Evolutionary conservation across 2,329 filamentous ascomycete species (phyloP), one percentile per base, ranked within the genome.

Genomic region (Scytalidium sp.): DNA sequence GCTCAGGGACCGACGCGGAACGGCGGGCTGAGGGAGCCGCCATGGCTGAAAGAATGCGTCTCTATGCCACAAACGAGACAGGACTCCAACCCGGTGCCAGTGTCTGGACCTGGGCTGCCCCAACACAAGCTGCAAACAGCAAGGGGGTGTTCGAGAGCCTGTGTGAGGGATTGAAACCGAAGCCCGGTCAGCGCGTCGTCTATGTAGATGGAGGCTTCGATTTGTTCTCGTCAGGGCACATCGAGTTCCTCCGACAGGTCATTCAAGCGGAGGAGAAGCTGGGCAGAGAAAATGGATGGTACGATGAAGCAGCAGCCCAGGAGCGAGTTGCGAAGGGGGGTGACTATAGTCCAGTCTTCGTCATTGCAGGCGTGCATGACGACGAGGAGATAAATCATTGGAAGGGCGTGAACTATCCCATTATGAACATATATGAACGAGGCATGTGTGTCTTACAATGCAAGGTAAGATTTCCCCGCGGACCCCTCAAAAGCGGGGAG

Each of bases 371-470:
- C 44, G 85, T 99, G 20, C 94, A 99, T 70, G 89, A 96, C 62
- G 94, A 99, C 67, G 84, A 87, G 56, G 91, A 96, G 52, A 96
- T 99, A 69, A 99, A 99, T 70, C 77, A 87, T 62, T 95, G 91
- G 88, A 97, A 97, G 72, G 93, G 94, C 29, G 80, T 97, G 61
- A 99, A 99, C 73, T 99, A 97, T 66, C 94, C 94, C 21, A 97
- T 99, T 72, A 99, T 99, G 94, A 99, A 97, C 74, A 92, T 96
- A 50, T 96, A 93, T 63, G 94, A 99, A 75, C 87, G 94, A 40
- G 92, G 92, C 2, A 83, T 99, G 19, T 99, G 94, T 67, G 93
- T 97, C 23, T 75, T 97, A 55, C 94, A 99, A 65, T 99, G 94
- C 76, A 87, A 87, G 69, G 90, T 93, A 75, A 62, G 81, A 41